A percentile compares a stretch with the other conserved stretches of the same genome.
Evolutionary conservation across 139 green algal genomes (phyloP).

Genomic region (Trebouxia sp.): DNA sequence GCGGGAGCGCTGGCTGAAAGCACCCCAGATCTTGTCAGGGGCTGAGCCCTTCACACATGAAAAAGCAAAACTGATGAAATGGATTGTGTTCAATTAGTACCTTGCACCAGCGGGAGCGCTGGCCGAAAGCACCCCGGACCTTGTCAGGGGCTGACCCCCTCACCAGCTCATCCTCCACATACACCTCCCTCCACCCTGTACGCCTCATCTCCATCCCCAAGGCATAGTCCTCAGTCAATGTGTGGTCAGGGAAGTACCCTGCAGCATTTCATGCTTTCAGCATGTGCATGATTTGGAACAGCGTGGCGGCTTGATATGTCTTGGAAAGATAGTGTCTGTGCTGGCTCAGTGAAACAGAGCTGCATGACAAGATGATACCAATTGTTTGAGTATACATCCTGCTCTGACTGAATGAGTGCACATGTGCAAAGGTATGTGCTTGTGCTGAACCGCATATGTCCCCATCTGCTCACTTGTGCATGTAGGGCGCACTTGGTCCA

Average conservation of each 20-base stretch:
- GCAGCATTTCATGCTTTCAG: background rate
- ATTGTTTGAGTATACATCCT: too few relatives aligned
- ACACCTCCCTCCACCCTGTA: slow-evolving; percentile 36
- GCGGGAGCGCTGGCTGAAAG: slow-evolving; percentile 65
- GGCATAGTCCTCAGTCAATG: slow-evolving; percentile 75
- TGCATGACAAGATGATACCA: too few relatives aligned
- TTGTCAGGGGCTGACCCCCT: slow-evolving; percentile 62
- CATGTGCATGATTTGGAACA: background rate
- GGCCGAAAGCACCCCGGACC: slow-evolving; percentile 59
- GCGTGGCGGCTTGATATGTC: too few relatives aligned
- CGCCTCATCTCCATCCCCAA: slow-evolving; percentile 69
- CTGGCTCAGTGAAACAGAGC: too few relatives aligned
- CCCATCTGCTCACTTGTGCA: too few relatives aligned
- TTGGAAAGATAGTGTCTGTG: too few relatives aligned
- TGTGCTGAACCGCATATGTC: too few relatives aligned
- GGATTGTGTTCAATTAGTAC: too few relatives aligned
- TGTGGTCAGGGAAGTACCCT: slow-evolving; percentile 75
- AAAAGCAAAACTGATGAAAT: too few relatives aligned
- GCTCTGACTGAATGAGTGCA: too few relatives aligned
- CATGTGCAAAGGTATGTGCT: too few relatives aligned
- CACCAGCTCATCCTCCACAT: slow-evolving; percentile 59
- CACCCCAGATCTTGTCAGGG: slow-evolving; percentile 60
- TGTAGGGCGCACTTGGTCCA: too few relatives aligned
- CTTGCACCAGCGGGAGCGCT: slow-evolving; percentile 61
- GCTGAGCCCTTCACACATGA: slow-evolving; percentile 58